Evolutionary conservation across 176 grass and related monocot genomes (phyloP).

Genomic region (Pontederia crassipes): DNA sequence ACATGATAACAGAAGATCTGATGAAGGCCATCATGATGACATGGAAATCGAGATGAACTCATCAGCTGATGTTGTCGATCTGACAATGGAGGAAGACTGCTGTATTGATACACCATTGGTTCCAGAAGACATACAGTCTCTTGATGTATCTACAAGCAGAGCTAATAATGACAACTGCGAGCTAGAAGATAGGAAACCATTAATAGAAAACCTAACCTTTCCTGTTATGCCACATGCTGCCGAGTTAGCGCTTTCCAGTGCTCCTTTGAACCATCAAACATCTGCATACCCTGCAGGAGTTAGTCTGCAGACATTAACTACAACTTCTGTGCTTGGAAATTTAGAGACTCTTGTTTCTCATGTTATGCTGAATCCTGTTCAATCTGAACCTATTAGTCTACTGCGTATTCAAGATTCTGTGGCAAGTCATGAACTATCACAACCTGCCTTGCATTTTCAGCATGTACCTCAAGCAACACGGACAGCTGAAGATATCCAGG

Average conservation of each 20-base stretch:
- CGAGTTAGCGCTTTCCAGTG: slow-evolving; percentile 12
- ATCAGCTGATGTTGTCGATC: slow-evolving; percentile 43
- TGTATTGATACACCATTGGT: slow-evolving; percentile 24
- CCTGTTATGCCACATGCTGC: slow-evolving; percentile 24
- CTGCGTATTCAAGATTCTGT: slow-evolving; percentile 3
- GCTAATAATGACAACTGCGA: slow-evolving; percentile 7
- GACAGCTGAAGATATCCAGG: slow-evolving; percentile 11
- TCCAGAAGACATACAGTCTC: slow-evolving; percentile 5
- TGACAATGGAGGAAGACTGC: slow-evolving; percentile 47
- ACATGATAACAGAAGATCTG: slow-evolving; percentile 8
- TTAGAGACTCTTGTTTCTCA: slow-evolving; percentile 55
- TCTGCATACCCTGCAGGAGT: slow-evolving; percentile 3
- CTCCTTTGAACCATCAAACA: slow-evolving; percentile 2
- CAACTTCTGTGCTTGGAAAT: slow-evolving; percentile 36
- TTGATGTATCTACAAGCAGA: neutral
- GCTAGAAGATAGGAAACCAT: slow-evolving; percentile 68
- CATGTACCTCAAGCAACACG: slow-evolving; percentile 23
- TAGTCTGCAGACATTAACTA: neutral
- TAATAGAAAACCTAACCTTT: slow-evolving; percentile 35
- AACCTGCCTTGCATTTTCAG: slow-evolving; percentile 17
- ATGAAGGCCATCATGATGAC: slow-evolving; percentile 18
- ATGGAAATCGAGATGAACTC: slow-evolving; percentile 23
- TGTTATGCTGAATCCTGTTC: slow-evolving; percentile 38
- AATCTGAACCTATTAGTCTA: slow-evolving; percentile 36
- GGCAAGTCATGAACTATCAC: slow-evolving; percentile 30